Conservation (phyloP, 78 protist genomes). For the Dictyostelium citrinum region DNA sequence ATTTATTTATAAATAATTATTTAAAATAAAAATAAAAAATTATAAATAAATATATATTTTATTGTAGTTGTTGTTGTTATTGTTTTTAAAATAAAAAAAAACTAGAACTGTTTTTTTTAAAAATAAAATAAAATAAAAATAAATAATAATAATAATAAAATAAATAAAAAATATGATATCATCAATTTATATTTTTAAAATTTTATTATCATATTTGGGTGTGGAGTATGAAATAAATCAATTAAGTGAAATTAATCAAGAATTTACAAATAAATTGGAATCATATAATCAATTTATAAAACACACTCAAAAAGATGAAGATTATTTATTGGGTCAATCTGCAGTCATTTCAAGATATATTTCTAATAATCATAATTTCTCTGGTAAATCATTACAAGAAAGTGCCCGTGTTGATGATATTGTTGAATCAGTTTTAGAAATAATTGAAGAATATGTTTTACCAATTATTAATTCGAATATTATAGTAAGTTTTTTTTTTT, state of each 20-base stretch:
- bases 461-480: not conserved
- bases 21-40: not conserved
- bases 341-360: not conserved
- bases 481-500: not conserved
- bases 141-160: not conserved
- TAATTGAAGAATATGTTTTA: not conserved
- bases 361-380: not conserved
- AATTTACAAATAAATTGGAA: not conserved
- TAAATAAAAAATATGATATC: not conserved
- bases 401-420: not conserved
- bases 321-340: not conserved
- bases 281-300: slow-evolving; percentile 5
- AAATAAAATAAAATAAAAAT: not conserved
- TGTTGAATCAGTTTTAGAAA: slow-evolving; percentile 7
- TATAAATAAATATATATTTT: no score
- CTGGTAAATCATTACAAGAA: not conserved
- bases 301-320: not conserved
- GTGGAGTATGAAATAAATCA: not conserved
- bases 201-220: not conserved
- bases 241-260: not conserved
- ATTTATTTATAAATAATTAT: not conserved
- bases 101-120: no score
- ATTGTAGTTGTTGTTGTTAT: no score
- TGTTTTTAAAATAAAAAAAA: no score
- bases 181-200: not conserved